Evolutionary conservation across 139 green algal species (phyloP), one percentile per base, ranked within the genome.

Genomic region (Haematococcus lacustris): DNA sequence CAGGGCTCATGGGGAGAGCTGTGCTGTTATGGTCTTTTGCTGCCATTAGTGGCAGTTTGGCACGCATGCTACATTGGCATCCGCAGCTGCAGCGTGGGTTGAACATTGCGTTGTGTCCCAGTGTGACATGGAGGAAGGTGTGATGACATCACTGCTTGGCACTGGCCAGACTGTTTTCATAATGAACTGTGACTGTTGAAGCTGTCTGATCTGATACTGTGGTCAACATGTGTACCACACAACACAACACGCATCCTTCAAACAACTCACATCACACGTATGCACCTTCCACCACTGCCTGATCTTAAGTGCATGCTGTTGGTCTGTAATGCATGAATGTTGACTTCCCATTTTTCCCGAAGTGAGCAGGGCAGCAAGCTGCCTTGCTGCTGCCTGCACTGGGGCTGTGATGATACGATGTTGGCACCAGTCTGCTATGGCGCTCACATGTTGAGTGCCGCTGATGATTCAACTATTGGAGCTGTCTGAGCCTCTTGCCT

Each of bases 191-290:
- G 41, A 71, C 38, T 80, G 76, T 80, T 80, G 75, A 69, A 80
- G 75, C 75, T 80, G 75, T 76, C 75, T 80, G 75, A 80, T 66
- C 74, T 33, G 61, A 51, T 65, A 51, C 47, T 57, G 21, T 28
- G 13, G 47, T 57, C 21, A 57, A 28, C 13, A 13, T 57, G 47
- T 57, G 47, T n/a, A n/a, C n/a, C n/a, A n/a, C n/a, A n/a, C n/a
- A n/a, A n/a, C n/a, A n/a, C n/a, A n/a, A n/a, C 47, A 57, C 21
- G 47, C 47, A 57, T 57, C 28, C 57, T 30, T 37, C n/a, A n/a
- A n/a, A n/a, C n/a, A n/a, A n/a, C n/a, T n/a, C n/a, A n/a, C n/a
- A n/a, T 33, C 6, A 37, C 57, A 33, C 26, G 28, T 33, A 65
- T 33, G 57, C 57, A 65, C 32, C 23, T 30, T 6, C 9, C 43